These are phyloP conservation scores for Phytophthora palmivora DNA, from an alignment of 352 stramenopile species.

Conservation along the genomic window DNA sequence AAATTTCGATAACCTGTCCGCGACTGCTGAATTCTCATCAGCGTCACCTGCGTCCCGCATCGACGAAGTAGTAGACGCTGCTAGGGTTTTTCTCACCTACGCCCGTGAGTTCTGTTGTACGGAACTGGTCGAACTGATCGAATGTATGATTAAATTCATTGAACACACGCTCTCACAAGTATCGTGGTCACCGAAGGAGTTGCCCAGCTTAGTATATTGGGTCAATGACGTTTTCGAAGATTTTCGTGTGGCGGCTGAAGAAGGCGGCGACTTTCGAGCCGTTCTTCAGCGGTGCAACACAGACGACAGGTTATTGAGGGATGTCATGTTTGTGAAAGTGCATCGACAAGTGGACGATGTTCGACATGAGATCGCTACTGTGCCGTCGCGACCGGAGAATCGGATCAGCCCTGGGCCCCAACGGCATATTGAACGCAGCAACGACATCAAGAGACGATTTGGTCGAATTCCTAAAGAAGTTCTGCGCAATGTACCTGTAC, in stretches of 20 bases:
- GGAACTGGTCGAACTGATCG: neutral
- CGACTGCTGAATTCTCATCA: slow-evolving; percentile 10
- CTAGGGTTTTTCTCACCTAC: slow-evolving; percentile 10
- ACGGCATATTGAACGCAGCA: too few relatives aligned
- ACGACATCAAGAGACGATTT: too few relatives aligned
- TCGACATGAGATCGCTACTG: neutral
- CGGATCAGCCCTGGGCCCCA: too few relatives aligned
- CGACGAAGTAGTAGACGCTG: slow-evolving; percentile 2
- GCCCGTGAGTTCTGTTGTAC: slow-evolving; percentile 7
- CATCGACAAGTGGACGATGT: slow-evolving; percentile 6
- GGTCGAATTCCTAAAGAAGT: too few relatives aligned
- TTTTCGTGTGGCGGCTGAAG: slow-evolving; percentile 6
- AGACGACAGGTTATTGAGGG: slow-evolving; percentile 1
- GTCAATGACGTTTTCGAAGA: slow-evolving; percentile 13
- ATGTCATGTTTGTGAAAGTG: slow-evolving; percentile 11
- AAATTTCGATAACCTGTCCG: slow-evolving; percentile 15
- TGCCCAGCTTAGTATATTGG: slow-evolving; percentile 12
- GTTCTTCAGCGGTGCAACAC: slow-evolving; percentile 1
- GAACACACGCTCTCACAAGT: slow-evolving; percentile 4
- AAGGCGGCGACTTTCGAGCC: neutral
- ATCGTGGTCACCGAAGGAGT: slow-evolving; percentile 4
- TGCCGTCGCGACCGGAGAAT: too few relatives aligned
- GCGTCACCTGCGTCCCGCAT: neutral
- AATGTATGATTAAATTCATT: slow-evolving; percentile 11
- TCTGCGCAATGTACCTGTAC: too few relatives aligned